These are phyloP conservation scores for Diaporthe citrichinensis DNA, from an alignment of 2,329 filamentous ascomycete species.

Conservation along the genomic window DNA sequence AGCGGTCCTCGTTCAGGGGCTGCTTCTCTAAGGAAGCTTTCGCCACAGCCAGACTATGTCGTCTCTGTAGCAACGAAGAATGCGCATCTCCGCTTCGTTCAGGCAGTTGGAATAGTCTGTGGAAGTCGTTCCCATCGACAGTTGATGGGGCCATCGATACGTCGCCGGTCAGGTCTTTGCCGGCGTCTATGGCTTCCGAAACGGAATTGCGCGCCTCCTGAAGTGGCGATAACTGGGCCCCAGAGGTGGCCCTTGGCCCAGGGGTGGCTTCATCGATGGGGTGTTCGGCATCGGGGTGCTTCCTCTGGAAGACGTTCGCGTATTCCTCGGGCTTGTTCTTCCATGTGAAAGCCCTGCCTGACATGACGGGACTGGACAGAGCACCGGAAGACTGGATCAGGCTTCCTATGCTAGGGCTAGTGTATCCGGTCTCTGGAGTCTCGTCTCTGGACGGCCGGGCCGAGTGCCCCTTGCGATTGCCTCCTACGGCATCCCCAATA, in stretches of 20 bases:
- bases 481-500: slow-evolving; percentile 87
- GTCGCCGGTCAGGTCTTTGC: slow-evolving; percentile 59
- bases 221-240: slow-evolving; percentile 30
- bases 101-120: slow-evolving; percentile 65
- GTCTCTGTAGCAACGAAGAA: slow-evolving; percentile 70
- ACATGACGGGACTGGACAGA: slow-evolving; percentile 55
- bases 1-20: slow-evolving; percentile 69
- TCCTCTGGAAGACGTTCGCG: slow-evolving; percentile 56
- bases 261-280: slow-evolving; percentile 41
- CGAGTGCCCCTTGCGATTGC: slow-evolving; percentile 65
- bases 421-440: slow-evolving; percentile 54
- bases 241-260: slow-evolving; percentile 36
- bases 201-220: slow-evolving; percentile 45
- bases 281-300: slow-evolving; percentile 44
- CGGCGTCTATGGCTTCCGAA: slow-evolving; percentile 56
- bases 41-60: slow-evolving; percentile 68
- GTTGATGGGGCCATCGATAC: slow-evolving; percentile 72
- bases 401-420: slow-evolving; percentile 53
- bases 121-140: slow-evolving; percentile 71
- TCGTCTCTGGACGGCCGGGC: slow-evolving; percentile 72
- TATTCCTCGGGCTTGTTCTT: slow-evolving; percentile 76
- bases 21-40: slow-evolving; percentile 50
- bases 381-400: slow-evolving; percentile 53
- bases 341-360: slow-evolving; percentile 71
- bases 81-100: slow-evolving; percentile 60